A percentile compares a stretch with the other conserved stretches of the same genome.
Conservation (phyloP, 768 basidiomycete genomes). For the Agaricus sinodeliciosus region DNA sequence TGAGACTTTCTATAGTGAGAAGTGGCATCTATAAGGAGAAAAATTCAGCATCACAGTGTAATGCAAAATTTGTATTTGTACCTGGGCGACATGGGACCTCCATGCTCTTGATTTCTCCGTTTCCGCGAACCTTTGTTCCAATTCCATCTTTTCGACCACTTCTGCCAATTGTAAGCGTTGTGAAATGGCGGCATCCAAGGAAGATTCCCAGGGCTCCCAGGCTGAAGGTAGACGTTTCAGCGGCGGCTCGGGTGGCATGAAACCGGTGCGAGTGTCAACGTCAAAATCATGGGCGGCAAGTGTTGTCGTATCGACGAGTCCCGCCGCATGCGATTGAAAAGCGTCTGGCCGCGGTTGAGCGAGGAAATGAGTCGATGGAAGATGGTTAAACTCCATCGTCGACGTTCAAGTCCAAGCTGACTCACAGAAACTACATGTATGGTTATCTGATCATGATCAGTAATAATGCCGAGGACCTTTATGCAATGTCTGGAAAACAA, state of each 20-base stretch:
- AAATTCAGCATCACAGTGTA: background rate
- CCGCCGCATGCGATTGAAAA: conserved; percentile 17
- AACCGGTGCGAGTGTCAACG: conserved; percentile 86
- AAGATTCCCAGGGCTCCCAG: conserved; percentile 78
- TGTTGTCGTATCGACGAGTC: conserved; percentile 33
- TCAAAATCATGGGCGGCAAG: conserved; percentile 85
- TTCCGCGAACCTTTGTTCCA: conserved; percentile 22
- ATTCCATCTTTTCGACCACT: conserved; percentile 32
- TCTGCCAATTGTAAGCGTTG: conserved; percentile 48
- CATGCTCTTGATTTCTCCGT: conserved; percentile 38
- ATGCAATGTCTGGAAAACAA: too few species aligned
- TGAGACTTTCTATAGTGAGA: conserved; percentile 39
- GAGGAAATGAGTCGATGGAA: conserved; percentile 23
- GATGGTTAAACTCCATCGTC: background rate
- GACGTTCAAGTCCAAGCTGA: background rate
- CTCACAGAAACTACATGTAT: background rate
- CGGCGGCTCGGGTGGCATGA: conserved; percentile 78
- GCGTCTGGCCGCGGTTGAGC: conserved; percentile 25
- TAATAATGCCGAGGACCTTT: background rate
- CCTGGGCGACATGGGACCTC: conserved; percentile 43
- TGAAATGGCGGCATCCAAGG: conserved; percentile 42
- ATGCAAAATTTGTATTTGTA: conserved; percentile 19
- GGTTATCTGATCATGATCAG: conserved; percentile 5
- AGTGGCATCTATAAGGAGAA: conserved; percentile 39
- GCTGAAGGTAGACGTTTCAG: conserved; percentile 51